Evolutionary conservation across 345 rosid species (phyloP).

Genomic region (Euphorbia tirucalli): DNA sequence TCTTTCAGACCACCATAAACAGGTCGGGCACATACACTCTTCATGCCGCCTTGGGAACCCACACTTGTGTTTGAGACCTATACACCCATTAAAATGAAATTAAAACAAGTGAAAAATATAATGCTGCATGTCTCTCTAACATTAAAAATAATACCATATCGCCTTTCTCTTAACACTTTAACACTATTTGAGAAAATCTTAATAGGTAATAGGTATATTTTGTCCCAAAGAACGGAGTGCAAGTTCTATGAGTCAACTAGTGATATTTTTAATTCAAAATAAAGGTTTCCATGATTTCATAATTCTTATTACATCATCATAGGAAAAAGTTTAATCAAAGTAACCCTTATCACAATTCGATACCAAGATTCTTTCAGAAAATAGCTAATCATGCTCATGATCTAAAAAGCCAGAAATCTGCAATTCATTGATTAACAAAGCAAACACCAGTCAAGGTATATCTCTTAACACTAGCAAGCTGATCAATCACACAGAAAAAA

Average conservation of each 20-base stretch:
- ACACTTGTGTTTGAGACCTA: constrained; percentile 56
- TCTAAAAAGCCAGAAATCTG: background rate
- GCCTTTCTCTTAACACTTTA: background rate
- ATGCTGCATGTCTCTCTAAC: background rate
- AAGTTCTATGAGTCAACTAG: constrained; percentile 1
- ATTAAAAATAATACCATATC: too few species aligned
- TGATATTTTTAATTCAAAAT: background rate
- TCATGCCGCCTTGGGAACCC: constrained; percentile 37
- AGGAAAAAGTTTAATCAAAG: background rate
- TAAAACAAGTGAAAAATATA: background rate
- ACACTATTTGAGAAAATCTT: background rate
- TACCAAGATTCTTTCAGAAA: background rate
- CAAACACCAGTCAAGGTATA: background rate
- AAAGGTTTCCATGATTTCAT: background rate
- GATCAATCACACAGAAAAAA: background rate
- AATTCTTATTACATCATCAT: background rate
- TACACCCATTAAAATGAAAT: constrained; percentile 18
- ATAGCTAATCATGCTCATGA: background rate
- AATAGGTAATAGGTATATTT: background rate
- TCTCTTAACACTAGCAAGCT: too few species aligned
- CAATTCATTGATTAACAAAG: background rate
- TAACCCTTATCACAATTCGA: background rate
- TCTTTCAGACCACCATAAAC: constrained; percentile 69
- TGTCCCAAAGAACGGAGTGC: background rate
- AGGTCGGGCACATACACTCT: constrained; percentile 45